These are phyloP conservation scores for Syzygium oleosum DNA, from an alignment of 345 rosid species.

Conservation along the genomic window DNA sequence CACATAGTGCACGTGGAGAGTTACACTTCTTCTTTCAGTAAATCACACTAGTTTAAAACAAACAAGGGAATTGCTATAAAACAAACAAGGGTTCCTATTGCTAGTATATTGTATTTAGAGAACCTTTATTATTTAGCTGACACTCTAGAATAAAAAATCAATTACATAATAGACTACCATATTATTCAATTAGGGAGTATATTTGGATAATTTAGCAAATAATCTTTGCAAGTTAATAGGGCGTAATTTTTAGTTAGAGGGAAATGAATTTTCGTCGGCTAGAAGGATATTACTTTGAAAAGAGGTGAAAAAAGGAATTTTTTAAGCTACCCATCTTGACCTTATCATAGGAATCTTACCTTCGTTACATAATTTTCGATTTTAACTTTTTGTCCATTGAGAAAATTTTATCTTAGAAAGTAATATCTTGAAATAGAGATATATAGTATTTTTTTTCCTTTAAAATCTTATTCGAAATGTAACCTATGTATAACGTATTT, in stretches of 20 bases:
- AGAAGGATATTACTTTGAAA: not conserved
- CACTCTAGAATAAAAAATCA: not conserved
- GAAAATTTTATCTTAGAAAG: too few relatives aligned
- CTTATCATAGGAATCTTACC: not conserved
- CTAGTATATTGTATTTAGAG: too few relatives aligned
- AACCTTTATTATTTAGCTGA: not conserved
- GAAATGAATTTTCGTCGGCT: fast-evolving
- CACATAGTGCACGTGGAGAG: too few relatives aligned
- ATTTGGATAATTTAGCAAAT: not conserved
- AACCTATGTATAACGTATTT: too few relatives aligned
- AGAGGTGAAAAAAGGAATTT: not conserved
- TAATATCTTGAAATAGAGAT: not conserved
- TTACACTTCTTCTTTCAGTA: too few relatives aligned
- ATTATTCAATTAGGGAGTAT: not conserved
- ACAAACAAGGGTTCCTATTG: too few relatives aligned
- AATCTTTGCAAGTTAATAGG: not conserved
- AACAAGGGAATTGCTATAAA: too few relatives aligned
- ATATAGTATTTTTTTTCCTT: not conserved
- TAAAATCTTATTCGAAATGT: too few relatives aligned
- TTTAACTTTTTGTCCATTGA: not conserved
- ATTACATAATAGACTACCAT: not conserved
- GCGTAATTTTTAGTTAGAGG: not conserved
- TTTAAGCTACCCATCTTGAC: not conserved
- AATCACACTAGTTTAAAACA: too few relatives aligned
- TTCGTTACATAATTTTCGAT: fast-evolving